A percentile compares a stretch with the other conserved stretches of the same genome.
These are phyloP conservation scores for Lentinula novae-zelandiae DNA, from an alignment of 1,284 basidiomycete species.

Conservation along the genomic window DNA sequence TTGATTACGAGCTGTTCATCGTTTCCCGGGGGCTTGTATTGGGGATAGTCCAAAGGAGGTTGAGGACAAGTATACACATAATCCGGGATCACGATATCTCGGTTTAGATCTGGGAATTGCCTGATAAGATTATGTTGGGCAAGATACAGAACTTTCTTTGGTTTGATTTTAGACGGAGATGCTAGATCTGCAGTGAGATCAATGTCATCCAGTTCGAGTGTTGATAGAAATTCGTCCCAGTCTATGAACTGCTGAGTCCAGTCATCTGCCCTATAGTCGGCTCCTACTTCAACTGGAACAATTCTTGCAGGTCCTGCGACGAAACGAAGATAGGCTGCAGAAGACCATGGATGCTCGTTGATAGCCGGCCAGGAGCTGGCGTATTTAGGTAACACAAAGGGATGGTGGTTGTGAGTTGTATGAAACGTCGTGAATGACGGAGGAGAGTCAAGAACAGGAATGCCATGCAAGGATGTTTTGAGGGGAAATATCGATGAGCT, in stretches of 20 bases:
- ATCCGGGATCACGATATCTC: constrained; percentile 81
- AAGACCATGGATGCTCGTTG: constrained; percentile 65
- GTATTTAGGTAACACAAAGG: constrained; percentile 74
- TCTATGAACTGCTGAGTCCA: constrained; percentile 83
- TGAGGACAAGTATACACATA: constrained; percentile 77
- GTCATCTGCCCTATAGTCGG: constrained; percentile 74
- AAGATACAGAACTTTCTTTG: constrained; percentile 62
- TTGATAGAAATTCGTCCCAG: constrained; percentile 74
- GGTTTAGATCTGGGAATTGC: constrained; percentile 78
- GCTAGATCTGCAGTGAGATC: background rate
- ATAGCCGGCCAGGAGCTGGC: constrained; percentile 70
- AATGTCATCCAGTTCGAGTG: constrained; percentile 42
- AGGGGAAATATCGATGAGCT: background rate
- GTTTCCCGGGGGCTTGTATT: constrained; percentile 65
- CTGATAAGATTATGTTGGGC: constrained; percentile 86
- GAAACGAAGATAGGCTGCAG: constrained; percentile 60
- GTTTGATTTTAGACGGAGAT: background rate
- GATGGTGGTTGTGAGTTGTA: constrained; percentile 35
- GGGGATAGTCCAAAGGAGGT: constrained; percentile 38
- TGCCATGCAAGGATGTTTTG: constrained; percentile 25
- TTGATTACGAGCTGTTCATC: constrained; percentile 75
- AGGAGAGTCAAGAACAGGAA: constrained; percentile 35
- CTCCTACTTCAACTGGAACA: constrained; percentile 89
- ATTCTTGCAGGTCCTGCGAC: constrained; percentile 75
- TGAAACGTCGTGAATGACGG: constrained; percentile 61